A percentile compares a stretch with the other conserved stretches of the same genome.
Conservation (phyloP, 2,329 filamentous ascomycete genomes). For the Aspergillus ustus region DNA sequence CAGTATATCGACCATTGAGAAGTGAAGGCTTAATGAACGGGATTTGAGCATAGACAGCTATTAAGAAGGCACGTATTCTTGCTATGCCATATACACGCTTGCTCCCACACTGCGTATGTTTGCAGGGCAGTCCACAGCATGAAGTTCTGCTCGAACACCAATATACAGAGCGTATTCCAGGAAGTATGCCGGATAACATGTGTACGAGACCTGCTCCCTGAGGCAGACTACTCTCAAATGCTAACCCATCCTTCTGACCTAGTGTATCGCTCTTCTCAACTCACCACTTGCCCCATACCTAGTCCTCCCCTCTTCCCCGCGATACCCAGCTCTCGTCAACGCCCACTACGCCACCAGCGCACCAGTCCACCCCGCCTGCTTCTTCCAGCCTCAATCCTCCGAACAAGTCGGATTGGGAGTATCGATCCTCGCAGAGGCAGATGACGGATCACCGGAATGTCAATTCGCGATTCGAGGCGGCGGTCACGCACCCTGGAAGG, state of each 20-base stretch:
- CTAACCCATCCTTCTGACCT: background rate
- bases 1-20: background rate
- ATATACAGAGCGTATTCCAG: background rate
- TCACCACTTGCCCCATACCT: background rate
- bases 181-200: background rate
- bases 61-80: no score
- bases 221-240: background rate
- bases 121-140: background rate
- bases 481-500: background rate
- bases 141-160: background rate
- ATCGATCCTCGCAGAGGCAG: background rate
- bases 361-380: background rate
- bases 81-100: no score
- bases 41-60: background rate
- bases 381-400: background rate
- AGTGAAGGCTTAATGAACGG: background rate
- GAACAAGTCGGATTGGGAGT: background rate
- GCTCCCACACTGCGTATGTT: background rate
- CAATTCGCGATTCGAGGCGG: background rate
- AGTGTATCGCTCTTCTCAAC: background rate
- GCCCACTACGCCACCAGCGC: background rate
- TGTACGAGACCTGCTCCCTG: background rate
- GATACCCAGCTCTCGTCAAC: background rate
- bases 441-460: background rate
- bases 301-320: background rate